Percentiles rank a stretch among this genome's conserved stretches.
Conservation (phyloP, 2,329 filamentous ascomycete species). For the Calonectria multiphialidica region DNA sequence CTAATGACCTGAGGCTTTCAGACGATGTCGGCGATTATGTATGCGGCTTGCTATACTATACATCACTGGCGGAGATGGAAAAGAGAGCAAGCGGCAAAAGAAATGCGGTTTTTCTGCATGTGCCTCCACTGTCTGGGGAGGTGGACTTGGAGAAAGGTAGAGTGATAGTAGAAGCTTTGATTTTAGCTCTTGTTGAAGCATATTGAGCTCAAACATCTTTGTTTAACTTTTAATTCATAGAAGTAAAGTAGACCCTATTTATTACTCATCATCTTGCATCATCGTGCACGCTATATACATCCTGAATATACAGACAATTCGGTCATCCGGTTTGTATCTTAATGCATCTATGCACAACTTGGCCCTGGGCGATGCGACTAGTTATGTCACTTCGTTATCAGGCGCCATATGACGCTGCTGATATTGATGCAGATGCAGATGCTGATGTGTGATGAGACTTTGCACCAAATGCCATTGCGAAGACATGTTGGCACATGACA, state of each 20-base stretch:
- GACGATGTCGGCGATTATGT: slow-evolving; percentile 15
- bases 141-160: background rate
- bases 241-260: too few species aligned
- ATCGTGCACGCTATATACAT: too few species aligned
- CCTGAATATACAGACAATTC: too few species aligned
- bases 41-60: slow-evolving; percentile 10
- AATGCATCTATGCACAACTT: too few species aligned
- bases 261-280: too few species aligned
- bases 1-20: background rate
- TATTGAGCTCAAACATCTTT: background rate
- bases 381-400: too few species aligned
- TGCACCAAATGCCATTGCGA: background rate
- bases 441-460: too few species aligned
- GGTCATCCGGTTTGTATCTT: too few species aligned
- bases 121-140: background rate
- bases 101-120: slow-evolving; percentile 2
- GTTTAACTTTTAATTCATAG: too few species aligned
- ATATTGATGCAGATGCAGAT: too few species aligned
- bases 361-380: too few species aligned
- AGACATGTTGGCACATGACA: background rate
- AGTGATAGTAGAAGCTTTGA: background rate
- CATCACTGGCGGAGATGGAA: background rate
- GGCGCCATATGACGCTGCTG: too few species aligned
- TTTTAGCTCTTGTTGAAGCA: background rate
- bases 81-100: background rate